Evolutionary conservation across 306 rosid species (phyloP), one percentile per base, ranked within the genome.

Genomic region (Cicer arietinum): DNA sequence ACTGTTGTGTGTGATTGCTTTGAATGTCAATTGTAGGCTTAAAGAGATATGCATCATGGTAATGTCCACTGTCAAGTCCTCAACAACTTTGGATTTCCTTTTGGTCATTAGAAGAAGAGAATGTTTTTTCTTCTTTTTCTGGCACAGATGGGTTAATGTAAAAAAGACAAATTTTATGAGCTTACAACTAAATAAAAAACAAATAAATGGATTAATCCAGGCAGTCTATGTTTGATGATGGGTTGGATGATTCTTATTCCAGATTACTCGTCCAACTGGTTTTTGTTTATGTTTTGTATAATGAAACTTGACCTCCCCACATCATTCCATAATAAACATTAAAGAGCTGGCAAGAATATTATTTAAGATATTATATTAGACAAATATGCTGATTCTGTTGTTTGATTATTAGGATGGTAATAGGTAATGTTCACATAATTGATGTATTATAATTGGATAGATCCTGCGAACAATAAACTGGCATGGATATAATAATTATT

Each of bases 171-270:
- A 2, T 17, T 6, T 8, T 17, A 7, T 52, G 5, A 22, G 44
- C 14, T 54, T 25, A 45, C n/a, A 45, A 46, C 70, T 74, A 37
- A 61, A 74, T 37, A 6, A 48, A 12, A 30, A 45, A 17, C 1
- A 48, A 10, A 22, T 35, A 37, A 58, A 7, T 44, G 11, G 63
- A 54, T 37, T 69, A 69, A 48, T 57, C 71, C 9, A 52, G 10
- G 45, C 5, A 7, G n/a, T n/a, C 11, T 39, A 50, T 67, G 59
- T 50, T 35, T 61, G 79, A 67, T 77, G 83, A 25, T 69, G 60
- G 59, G 66, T 22, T 73, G 85, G 85, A 66, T 77, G 69, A 67
- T 71, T 66, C 82, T 57, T 12, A n/a, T 52, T 82, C 71, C 1
- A 8, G 13, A 22, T 54, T 56, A 70, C 4, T 42, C 7, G n/a